These are phyloP conservation scores for Teunomyces stri DNA, from an alignment of 805 yeast species.

Conservation along the genomic window DNA sequence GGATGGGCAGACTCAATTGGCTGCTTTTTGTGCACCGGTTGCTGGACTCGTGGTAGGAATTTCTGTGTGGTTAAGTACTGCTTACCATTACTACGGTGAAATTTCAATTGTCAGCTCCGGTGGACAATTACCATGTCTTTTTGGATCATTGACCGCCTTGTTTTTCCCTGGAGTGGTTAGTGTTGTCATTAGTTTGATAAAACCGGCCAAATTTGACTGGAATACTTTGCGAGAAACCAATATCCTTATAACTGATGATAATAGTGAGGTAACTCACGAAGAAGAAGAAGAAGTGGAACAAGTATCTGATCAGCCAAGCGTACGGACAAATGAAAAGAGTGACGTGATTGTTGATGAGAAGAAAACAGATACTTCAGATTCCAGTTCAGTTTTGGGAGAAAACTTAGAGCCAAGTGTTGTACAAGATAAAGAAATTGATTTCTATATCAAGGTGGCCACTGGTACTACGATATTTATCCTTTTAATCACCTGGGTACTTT, in stretches of 20 bases:
- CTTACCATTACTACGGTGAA: conserved; percentile 25
- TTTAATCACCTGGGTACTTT: conserved; percentile 35
- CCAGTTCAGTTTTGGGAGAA: not conserved
- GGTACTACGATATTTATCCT: conserved; percentile 24
- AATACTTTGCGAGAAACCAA: conserved; percentile 18
- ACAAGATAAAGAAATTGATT: not conserved
- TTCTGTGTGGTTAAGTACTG: conserved; percentile 30
- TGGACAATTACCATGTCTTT: conserved; percentile 32
- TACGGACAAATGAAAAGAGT: not conserved
- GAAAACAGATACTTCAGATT: not conserved
- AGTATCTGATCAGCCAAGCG: not conserved
- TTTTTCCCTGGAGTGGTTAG: conserved; percentile 23
- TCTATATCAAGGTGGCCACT: conserved; percentile 26
- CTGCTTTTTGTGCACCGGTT: conserved; percentile 31
- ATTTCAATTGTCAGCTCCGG: conserved; percentile 25
- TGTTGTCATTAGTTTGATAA: conserved; percentile 7
- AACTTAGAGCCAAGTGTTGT: conserved; percentile 1
- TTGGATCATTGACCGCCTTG: conserved; percentile 32
- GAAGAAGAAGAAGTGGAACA: not conserved
- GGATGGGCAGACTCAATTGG: conserved; percentile 27
- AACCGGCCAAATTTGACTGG: conserved; percentile 30
- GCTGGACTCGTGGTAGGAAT: conserved; percentile 28
- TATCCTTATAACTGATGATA: conserved; percentile 7
- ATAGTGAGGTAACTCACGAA: not conserved
- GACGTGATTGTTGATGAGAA: not conserved